Base-by-base conservation (phyloP, 164 flowering plant genomes). In the Nymphaea thermarum region DNA sequence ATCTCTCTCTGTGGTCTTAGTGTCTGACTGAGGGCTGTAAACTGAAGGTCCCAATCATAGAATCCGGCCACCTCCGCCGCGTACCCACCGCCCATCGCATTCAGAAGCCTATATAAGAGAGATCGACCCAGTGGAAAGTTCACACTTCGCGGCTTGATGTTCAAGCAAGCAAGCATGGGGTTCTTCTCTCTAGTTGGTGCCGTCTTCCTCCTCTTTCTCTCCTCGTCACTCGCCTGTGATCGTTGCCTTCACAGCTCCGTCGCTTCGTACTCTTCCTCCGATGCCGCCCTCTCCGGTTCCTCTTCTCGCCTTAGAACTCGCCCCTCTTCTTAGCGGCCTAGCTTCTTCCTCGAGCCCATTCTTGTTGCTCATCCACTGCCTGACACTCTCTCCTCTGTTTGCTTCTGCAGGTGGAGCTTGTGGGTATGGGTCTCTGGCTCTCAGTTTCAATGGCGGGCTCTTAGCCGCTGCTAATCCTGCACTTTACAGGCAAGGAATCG, bases 371-470 rank as follows among this genome's bases (percentile, higher is more conserved):
- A 5, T 17, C 4, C 3, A 2, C 17, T 67, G 64, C 45, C 55
- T 55, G 6, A 43, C 64, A 73, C 70, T 74, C 75, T 25, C 1
- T 25, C 12, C 64, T 62, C n/a, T 17, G 25, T 12, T 62, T 62
- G 64, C n/a, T 62, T 17, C 11, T 80, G 80, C 82, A 93, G 98
- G 86, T 76, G 98, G 97, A 62, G 86, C 96, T 17, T 94, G 98
- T 78, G 96, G 90, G 67, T 94, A 94, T 82, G 91, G 89, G 14
- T 79, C 93, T 43, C 60, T 82, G 76, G 98, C 95, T 55, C 8
- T 80, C 42, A 82, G 82, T 45, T 80, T 89, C 65, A 77, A 74
- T 62, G 77, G 76, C 12, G 96, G 93, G 60, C 67, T 77, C 65
- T 64, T 87, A 73, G 99, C 93, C 16, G 99, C 85, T 67, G 95